Conservation (phyloP, 1,139 yeast species). For the Arxiozyma bovina region DNA sequence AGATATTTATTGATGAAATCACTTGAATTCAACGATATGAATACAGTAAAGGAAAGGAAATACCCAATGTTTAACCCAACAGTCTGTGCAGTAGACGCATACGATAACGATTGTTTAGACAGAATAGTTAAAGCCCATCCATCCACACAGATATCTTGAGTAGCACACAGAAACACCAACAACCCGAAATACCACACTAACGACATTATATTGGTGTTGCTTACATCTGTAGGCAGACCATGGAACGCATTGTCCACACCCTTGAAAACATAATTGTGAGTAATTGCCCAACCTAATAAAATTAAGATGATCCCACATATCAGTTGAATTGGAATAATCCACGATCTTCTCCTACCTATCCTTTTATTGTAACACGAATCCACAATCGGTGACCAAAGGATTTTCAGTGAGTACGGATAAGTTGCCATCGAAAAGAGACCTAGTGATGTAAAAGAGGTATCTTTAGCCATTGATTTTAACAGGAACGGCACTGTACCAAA, state of each 20-base stretch:
- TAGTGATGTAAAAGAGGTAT: slow-evolving; percentile 78
- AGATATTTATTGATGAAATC: slow-evolving; percentile 86
- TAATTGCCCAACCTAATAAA: slow-evolving; percentile 44
- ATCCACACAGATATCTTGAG: slow-evolving; percentile 97
- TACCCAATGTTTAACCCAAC: slow-evolving; percentile 91
- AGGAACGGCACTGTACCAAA: slow-evolving; percentile 94
- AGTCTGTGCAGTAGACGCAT: slow-evolving; percentile 96
- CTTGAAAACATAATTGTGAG: slow-evolving; percentile 53
- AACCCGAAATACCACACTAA: slow-evolving; percentile 51
- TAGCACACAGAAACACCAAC: slow-evolving; percentile 82
- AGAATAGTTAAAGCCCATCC: slow-evolving; percentile 96
- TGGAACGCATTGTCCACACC: slow-evolving; percentile 36
- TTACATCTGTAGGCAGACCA: slow-evolving; percentile 8
- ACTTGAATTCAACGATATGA: slow-evolving; percentile 81
- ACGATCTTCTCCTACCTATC: slow-evolving; percentile 77
- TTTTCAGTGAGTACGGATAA: slow-evolving; percentile 86
- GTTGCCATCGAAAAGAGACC: slow-evolving; percentile 88
- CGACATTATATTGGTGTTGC: slow-evolving; percentile 16
- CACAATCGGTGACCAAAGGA: slow-evolving; percentile 92
- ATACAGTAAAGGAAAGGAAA: slow-evolving; percentile 83
- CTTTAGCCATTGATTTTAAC: slow-evolving; percentile 51
- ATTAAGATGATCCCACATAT: slow-evolving; percentile 64
- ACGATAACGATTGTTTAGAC: slow-evolving; percentile 71
- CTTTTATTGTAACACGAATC: slow-evolving; percentile 67
- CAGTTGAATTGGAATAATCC: slow-evolving; percentile 90